Base-by-base conservation (phyloP, 345 rosid genomes). In the Clausena lansium region DNA sequence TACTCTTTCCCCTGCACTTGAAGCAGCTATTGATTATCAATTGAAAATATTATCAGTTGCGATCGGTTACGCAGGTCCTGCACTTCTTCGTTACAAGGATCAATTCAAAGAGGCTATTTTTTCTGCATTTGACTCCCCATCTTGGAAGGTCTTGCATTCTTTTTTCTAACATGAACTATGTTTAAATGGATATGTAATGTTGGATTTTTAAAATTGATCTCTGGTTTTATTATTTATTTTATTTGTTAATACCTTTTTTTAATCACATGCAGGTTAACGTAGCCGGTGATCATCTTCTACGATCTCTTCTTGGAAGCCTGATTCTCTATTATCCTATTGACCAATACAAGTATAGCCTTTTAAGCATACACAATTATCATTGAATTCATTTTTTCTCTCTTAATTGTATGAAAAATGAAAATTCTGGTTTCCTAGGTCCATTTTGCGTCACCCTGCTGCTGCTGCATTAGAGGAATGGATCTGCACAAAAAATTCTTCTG, bases 281-380 rank as follows among this genome's bases (percentile, higher is more conserved):
- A 85, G 99, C 97, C 69, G 97, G 97, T 64, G 94, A 91, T 87
- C 97, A 94, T 86, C 92, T 92, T 75, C 97, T 96, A 73, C 90
- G 98, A 36, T 89, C 97, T 50, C 94, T 96, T 76, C 90, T 92
- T 58, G 97, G 97, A 83, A 92, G 98, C 85, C 84, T 92, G 68
- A 84, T 96, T 86, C 91, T 92, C 25, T 96, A 94, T 83, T 96
- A 92, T 86, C 99, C 99, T 55, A 76, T 85, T 65, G 95, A 94
- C 83, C 98, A 96, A 58, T 92, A 92, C 90, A 91, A 85, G 99
- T 96, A 85, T 82, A 87, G 15, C 24, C 57, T 82, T n/a, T 57
- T 76, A 15, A 30, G 22, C 11, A 68, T 67, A 59, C 7, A 76
- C 70, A 55, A 6, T 15, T 81, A 39, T 71, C 15, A 50, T 19